phyloP scores from a whole-genome alignment of 2,329 filamentous ascomycete genomes.

The Talaromyces sp. region DNA sequence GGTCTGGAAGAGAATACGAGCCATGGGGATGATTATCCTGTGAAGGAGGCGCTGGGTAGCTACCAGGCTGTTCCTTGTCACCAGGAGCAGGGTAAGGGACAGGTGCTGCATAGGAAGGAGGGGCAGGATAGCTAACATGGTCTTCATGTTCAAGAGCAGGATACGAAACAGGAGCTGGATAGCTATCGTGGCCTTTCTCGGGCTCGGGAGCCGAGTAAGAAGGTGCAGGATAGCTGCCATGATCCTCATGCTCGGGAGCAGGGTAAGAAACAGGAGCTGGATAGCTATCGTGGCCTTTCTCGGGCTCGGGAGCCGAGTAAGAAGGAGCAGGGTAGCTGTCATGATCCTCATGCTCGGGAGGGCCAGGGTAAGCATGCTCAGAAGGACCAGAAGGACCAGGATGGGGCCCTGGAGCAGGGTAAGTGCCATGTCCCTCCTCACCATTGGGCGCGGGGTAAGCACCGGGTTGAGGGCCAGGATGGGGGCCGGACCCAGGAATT shows the following conservation, averaged over 20 bases:
- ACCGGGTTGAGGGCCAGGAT: background rate
- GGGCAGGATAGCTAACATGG: background rate
- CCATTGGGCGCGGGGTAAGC: background rate
- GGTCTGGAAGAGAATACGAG: background rate
- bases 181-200: background rate
- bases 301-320: background rate
- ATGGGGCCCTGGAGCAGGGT: background rate
- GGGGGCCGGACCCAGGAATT: background rate
- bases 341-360: background rate
- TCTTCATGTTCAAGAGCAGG: background rate
- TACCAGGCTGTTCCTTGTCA: background rate
- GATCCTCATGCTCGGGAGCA: background rate
- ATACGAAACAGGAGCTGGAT: background rate
- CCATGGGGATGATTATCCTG: conserved; percentile 4
- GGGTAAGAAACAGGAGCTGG: background rate
- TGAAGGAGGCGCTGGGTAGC: background rate
- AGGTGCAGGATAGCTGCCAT: background rate
- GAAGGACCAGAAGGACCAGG: background rate
- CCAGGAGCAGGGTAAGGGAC: background rate
- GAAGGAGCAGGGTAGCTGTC: background rate
- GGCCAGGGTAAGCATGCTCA: background rate
- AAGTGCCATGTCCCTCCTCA: background rate
- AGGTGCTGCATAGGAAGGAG: too few relatives aligned
- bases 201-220: background rate
- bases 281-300: background rate